These are phyloP conservation scores for Trichoderma gamsii DNA, from an alignment of 495 filamentous ascomycete species.

Conservation along the genomic window DNA sequence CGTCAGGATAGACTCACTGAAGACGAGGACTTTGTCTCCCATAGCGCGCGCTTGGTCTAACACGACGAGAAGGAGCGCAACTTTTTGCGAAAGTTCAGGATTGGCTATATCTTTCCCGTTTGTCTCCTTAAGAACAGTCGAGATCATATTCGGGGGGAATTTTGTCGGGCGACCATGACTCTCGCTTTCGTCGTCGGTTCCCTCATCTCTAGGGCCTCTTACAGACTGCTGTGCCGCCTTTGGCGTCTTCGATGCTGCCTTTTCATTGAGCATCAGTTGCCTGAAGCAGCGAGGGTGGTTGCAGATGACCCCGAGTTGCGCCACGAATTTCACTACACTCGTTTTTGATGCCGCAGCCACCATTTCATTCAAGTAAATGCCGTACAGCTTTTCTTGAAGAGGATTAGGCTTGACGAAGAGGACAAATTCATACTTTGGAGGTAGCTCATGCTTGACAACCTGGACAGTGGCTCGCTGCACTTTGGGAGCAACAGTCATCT, in stretches of 20 bases:
- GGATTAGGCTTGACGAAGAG: slow-evolving; percentile 63
- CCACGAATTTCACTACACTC: slow-evolving; percentile 32
- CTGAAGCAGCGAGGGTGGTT: slow-evolving; percentile 68
- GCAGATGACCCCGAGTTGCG: slow-evolving; percentile 58
- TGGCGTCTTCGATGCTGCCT: neutral
- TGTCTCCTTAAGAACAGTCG: slow-evolving; percentile 26
- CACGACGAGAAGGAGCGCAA: slow-evolving; percentile 58
- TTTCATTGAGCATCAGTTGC: slow-evolving; percentile 32
- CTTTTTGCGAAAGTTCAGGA: slow-evolving; percentile 54
- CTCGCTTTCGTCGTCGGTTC: neutral
- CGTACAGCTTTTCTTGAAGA: slow-evolving; percentile 61
- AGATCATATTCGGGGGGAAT: slow-evolving; percentile 30
- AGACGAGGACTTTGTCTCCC: slow-evolving; percentile 72
- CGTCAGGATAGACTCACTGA: slow-evolving; percentile 65
- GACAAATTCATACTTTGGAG: slow-evolving; percentile 73
- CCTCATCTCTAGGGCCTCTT: neutral
- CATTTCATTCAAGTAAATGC: slow-evolving; percentile 42
- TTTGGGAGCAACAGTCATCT: slow-evolving; percentile 67
- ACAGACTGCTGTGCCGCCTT: neutral
- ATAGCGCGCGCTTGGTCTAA: slow-evolving; percentile 51
- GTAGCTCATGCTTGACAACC: slow-evolving; percentile 57
- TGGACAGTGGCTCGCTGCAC: slow-evolving; percentile 67
- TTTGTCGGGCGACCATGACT: slow-evolving; percentile 28
- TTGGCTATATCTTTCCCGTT: slow-evolving; percentile 27
- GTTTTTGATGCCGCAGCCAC: slow-evolving; percentile 16